Percentiles rank a stretch among this genome's conserved stretches.
phyloP scores from a whole-genome alignment of 257 asterid species.

The Forsythia viridissima region DNA sequence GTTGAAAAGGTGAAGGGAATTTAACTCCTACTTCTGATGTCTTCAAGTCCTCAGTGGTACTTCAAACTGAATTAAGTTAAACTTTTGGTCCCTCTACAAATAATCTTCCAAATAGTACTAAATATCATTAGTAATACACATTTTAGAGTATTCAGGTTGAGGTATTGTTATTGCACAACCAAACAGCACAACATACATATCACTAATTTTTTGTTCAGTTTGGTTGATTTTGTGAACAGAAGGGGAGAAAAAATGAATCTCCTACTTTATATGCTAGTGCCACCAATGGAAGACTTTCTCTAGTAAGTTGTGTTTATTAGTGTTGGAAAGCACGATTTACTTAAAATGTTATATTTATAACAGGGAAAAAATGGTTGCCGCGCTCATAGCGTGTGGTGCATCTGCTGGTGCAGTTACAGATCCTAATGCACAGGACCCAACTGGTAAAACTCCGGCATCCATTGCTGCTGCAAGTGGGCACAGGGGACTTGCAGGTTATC shows the following conservation, averaged over 20 bases:
- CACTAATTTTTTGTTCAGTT: background rate
- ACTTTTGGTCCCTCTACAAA: background rate
- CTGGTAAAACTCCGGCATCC: slow-evolving; percentile 83
- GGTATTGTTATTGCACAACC: background rate
- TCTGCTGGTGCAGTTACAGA: slow-evolving; percentile 93
- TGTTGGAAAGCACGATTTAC: slow-evolving; percentile 1
- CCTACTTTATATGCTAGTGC: background rate
- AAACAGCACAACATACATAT: background rate
- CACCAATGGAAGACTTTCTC: background rate
- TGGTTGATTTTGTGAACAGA: background rate
- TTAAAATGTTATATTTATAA: slow-evolving; percentile 18
- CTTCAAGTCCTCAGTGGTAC: background rate
- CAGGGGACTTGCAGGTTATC: slow-evolving; percentile 96
- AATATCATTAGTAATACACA: background rate
- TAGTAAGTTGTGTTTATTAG: background rate
- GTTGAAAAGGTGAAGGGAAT: background rate
- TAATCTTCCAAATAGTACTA: background rate
- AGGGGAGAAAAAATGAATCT: background rate
- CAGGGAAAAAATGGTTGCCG: slow-evolving; percentile 98
- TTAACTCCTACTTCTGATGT: background rate
- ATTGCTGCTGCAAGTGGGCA: slow-evolving; percentile 75
- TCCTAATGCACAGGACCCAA: slow-evolving; percentile 71
- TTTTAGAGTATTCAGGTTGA: background rate
- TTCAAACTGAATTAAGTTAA: background rate
- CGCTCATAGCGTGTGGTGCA: slow-evolving; percentile 92